phyloP scores from a whole-genome alignment of 1,284 basidiomycete species.

The Boletus chippewaensis region DNA sequence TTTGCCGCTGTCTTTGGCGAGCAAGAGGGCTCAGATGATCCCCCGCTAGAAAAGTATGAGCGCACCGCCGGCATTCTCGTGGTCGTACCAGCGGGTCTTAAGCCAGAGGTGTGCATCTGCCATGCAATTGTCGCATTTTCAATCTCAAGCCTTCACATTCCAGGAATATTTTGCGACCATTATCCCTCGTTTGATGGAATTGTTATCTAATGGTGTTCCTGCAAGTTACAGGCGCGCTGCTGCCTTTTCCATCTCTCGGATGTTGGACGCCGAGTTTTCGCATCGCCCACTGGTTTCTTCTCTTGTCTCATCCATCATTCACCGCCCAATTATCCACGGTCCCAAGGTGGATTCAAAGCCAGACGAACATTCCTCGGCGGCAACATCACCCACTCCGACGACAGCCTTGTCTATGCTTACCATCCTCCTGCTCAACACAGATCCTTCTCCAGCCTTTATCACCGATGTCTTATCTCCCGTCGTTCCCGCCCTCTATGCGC shows the following conservation, averaged over 20 bases:
- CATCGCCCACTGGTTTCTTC: conserved; percentile 33
- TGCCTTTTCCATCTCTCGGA: conserved; percentile 61
- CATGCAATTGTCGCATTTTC: not conserved
- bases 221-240: conserved; percentile 53
- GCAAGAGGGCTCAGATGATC: conserved; percentile 42
- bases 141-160: conserved; percentile 1
- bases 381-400: conserved; percentile 23
- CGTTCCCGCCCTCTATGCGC: conserved; percentile 57
- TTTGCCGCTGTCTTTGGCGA: conserved; percentile 63
- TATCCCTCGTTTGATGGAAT: conserved; percentile 46
- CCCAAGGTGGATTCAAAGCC: conserved; percentile 4
- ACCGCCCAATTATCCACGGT: conserved; percentile 37
- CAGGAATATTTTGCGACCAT: conserved; percentile 59
- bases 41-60: conserved; percentile 58
- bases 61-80: conserved; percentile 54
- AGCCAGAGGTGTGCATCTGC: conserved; percentile 42
- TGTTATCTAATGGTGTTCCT: conserved; percentile 40
- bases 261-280: conserved; percentile 39
- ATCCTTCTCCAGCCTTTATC: conserved; percentile 68
- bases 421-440: conserved; percentile 62
- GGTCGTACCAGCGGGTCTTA: conserved; percentile 49
- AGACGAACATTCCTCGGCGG: conserved; percentile 3
- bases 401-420: conserved; percentile 45
- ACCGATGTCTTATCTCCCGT: conserved; percentile 63
- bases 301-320: conserved; percentile 40